These are phyloP conservation scores for Candida caryicola DNA, from an alignment of 805 yeast genomes.

Conservation along the genomic window DNA sequence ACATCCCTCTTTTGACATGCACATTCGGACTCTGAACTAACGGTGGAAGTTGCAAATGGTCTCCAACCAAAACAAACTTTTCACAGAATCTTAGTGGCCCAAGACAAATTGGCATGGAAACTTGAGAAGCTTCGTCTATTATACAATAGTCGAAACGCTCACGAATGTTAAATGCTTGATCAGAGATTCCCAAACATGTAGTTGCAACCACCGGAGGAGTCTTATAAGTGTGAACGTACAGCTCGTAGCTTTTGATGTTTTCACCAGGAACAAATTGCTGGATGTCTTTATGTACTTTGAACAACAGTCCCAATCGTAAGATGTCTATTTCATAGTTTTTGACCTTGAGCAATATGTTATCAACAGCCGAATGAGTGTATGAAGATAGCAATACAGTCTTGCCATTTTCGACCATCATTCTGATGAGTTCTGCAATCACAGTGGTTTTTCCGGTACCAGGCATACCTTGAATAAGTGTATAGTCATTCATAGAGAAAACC, in stretches of 20 bases:
- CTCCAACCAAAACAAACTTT: slow-evolving; percentile 91
- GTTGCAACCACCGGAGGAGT: slow-evolving; percentile 78
- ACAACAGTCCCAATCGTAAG: slow-evolving; percentile 62
- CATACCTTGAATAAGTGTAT: slow-evolving; percentile 86
- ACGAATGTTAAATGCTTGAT: slow-evolving; percentile 53
- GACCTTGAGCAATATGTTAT: slow-evolving; percentile 81
- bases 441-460: slow-evolving; percentile 98
- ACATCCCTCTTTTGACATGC: slow-evolving; percentile 64
- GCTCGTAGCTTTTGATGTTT: slow-evolving; percentile 38
- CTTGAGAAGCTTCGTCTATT: slow-evolving; percentile 95
- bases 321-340: slow-evolving; percentile 38
- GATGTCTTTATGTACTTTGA: slow-evolving; percentile 62
- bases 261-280: slow-evolving; percentile 48
- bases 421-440: slow-evolving; percentile 73
- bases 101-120: slow-evolving; percentile 83
- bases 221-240: slow-evolving; percentile 46
- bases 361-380: slow-evolving; percentile 95
- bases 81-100: slow-evolving; percentile 82
- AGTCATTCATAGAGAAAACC: slow-evolving; percentile 67
- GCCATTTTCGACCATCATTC: slow-evolving; percentile 53
- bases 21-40: slow-evolving; percentile 59
- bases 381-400: slow-evolving; percentile 77
- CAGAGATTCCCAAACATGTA: slow-evolving; percentile 77
- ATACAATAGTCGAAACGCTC: slow-evolving; percentile 84
- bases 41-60: slow-evolving; percentile 92